Evolutionary conservation across 2,329 filamentous ascomycete species (phyloP).

Genomic region (Diaporthe citrichinensis): DNA sequence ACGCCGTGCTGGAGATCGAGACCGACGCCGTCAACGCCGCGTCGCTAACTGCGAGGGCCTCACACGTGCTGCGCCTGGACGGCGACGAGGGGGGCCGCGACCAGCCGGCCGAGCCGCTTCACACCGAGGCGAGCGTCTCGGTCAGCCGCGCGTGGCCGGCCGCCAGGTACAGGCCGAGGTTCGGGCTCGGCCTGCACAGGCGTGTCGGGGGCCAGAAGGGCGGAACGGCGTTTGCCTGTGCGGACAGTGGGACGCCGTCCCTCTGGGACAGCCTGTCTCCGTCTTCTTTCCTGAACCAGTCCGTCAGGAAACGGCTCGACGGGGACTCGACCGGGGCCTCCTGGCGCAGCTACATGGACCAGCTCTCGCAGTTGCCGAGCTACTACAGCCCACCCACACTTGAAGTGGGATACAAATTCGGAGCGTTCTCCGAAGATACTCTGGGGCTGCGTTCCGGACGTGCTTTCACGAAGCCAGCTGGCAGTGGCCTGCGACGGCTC

Average conservation of each 20-base stretch:
- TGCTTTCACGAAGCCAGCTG: constrained; percentile 50
- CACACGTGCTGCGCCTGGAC: constrained; percentile 51
- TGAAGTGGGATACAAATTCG: constrained; percentile 58
- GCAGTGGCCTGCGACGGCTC: constrained; percentile 55
- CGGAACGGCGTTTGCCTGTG: constrained; percentile 55
- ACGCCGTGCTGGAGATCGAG: constrained; percentile 53
- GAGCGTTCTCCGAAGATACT: constrained; percentile 44
- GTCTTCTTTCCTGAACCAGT: background rate
- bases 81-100: constrained; percentile 35
- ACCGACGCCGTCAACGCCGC: constrained; percentile 56
- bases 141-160: constrained; percentile 42
- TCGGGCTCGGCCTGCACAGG: constrained; percentile 53
- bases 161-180: constrained; percentile 45
- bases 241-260: constrained; percentile 57
- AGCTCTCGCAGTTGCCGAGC: constrained; percentile 12
- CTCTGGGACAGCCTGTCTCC: constrained; percentile 20
- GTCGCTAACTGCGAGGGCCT: constrained; percentile 54
- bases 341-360: constrained; percentile 41
- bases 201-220: constrained; percentile 45
- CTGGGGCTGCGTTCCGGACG: constrained; percentile 50
- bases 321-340: constrained; percentile 7
- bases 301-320: background rate
- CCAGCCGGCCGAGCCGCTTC: constrained; percentile 47
- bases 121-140: constrained; percentile 55
- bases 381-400: constrained; percentile 52